Evolutionary conservation across 345 rosid genomes (phyloP), one percentile per base, ranked within the genome.

Genomic region (Anastatica hierochuntica): DNA sequence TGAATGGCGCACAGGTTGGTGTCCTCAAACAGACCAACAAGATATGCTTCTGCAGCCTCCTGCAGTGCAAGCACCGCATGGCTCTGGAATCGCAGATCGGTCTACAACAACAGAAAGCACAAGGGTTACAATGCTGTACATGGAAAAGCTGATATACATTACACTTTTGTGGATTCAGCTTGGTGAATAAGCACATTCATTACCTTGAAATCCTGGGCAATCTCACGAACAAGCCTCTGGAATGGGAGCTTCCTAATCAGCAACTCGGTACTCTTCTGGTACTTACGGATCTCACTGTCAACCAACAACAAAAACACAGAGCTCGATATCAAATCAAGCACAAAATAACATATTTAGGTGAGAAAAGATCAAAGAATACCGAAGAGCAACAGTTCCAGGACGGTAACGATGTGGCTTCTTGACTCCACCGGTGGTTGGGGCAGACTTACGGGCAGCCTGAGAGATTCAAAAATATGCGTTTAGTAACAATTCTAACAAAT

Each of bases 211-310:
- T 85, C 97, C 60, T 90, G 97, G 1, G 97, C 97, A 63, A 90
- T 90, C 71, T 90, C 97, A 75, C 97, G 95, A 2, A 85, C 94
- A 49, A 85, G 95, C 60, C 97, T 78, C 86, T 90, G 95, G 79
- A 90, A 90, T 0, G 97, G 97, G 6, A 85, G 78, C 49, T 90
- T 90, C 76, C 97, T 75, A 73, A 90, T 90, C 27, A 90, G 64
- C 23, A 90, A 75, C 75, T 90, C 97, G 10, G 94, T 90, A 60
- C 97, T 89, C 74, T 90, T 90, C 79, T 89, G 97, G 60, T 89
- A 89, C 74, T 89, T 89, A 1, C 97, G 92, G 62, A 89, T 89
- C 51, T 89, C 97, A 70, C 97, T 88, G 7, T 2, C n/a, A n/a
- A n/a, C n/a, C n/a, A 50, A 0, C 33, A 12, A 9, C 1, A 11